phyloP scores from a whole-genome alignment of 805 yeast species.

The Hanseniaspora vineae region DNA sequence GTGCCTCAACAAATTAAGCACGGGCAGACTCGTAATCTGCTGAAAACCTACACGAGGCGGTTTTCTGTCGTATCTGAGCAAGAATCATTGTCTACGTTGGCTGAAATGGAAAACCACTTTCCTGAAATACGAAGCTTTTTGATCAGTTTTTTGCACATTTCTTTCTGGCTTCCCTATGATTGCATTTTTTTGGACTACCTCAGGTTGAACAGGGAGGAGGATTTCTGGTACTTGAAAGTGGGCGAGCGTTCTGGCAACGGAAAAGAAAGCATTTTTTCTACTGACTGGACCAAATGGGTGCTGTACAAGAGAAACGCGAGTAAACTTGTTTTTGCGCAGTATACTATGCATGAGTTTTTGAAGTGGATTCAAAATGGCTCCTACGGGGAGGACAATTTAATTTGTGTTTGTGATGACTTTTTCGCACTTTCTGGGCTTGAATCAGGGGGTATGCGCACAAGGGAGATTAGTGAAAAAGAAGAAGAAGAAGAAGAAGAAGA shows the following conservation, averaged over 20 bases:
- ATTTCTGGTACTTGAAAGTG: background rate
- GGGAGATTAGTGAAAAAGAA: too few species aligned
- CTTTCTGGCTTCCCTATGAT: slow-evolving; percentile 19
- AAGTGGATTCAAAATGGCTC: background rate
- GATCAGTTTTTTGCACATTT: slow-evolving; percentile 14
- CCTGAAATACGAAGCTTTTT: slow-evolving; percentile 14
- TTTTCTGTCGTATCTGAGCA: background rate
- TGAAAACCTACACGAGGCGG: background rate
- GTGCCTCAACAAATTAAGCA: too few species aligned
- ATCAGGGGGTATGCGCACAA: background rate
- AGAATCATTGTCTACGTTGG: slow-evolving; percentile 5
- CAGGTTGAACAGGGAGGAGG: slow-evolving; percentile 5
- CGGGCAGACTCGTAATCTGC: too few species aligned
- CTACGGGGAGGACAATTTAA: background rate
- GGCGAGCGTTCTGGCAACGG: background rate
- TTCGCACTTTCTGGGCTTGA: background rate
- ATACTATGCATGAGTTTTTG: background rate
- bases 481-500: too few species aligned
- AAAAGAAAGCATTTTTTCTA: background rate
- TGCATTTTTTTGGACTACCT: slow-evolving; percentile 18
- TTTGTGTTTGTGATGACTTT: background rate
- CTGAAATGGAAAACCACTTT: slow-evolving; percentile 15
- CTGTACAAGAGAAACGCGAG: background rate
- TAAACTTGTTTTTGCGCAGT: background rate
- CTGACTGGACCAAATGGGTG: background rate